A percentile compares a stretch with the other conserved stretches of the same genome.
phyloP scores from a whole-genome alignment of 306 rosid genomes.

The Pyrus bretschneideri region DNA sequence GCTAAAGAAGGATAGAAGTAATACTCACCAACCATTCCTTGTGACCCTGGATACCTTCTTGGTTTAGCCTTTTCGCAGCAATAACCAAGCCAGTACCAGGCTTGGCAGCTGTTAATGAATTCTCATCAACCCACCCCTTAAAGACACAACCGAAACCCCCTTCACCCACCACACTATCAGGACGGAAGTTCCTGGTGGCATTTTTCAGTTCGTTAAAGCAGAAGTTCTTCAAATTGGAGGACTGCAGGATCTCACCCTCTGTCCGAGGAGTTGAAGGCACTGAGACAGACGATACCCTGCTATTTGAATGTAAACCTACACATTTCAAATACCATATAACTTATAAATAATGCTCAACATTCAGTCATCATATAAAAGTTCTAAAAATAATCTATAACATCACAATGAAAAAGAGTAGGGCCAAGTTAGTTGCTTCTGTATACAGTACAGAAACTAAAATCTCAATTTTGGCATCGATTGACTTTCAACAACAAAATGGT shows the following conservation, averaged over 20 bases:
- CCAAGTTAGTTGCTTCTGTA: not conserved
- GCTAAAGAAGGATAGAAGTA: conserved; percentile 2
- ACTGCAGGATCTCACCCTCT: conserved; percentile 83
- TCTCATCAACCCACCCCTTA: conserved; percentile 94
- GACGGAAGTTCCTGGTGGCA: conserved; percentile 94
- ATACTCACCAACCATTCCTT: conserved; percentile 97
- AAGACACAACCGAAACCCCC: conserved; percentile 94
- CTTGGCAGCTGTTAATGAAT: conserved; percentile 57
- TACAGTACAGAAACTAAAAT: not conserved
- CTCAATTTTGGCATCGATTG: not conserved
- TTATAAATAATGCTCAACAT: not conserved
- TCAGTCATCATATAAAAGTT: not conserved
- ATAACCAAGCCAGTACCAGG: conserved; percentile 86
- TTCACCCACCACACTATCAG: conserved; percentile 94
- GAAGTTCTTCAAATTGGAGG: conserved; percentile 72
- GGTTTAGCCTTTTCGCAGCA: conserved; percentile 93
- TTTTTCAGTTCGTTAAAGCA: conserved; percentile 59
- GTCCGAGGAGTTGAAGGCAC: conserved; percentile 76
- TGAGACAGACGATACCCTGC: conserved; percentile 44
- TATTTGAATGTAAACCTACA: conserved; percentile 50
- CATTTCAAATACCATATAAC: conserved; percentile 7
- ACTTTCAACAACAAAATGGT: not conserved
- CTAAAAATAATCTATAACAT: not conserved
- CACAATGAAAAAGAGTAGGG: not conserved
- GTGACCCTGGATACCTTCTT: conserved; percentile 95